Evolutionary conservation across 257 asterid genomes (phyloP).

Genomic region (Lycium ferocissimum): DNA sequence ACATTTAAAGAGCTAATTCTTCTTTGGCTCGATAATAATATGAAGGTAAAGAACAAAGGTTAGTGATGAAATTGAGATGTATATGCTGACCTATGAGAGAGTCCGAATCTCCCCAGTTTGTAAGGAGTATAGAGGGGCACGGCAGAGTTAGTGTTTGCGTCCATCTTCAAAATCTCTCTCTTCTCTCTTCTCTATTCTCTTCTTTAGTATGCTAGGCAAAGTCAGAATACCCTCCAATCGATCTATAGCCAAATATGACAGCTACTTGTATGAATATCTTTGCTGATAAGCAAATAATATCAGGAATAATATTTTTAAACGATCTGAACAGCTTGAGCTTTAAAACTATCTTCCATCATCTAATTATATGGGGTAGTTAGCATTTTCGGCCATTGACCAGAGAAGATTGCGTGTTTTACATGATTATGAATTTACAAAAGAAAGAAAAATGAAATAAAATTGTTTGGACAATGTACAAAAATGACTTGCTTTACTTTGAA

Average conservation of each 20-base stretch:
- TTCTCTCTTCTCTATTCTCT: no score
- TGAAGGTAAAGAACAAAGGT: background rate
- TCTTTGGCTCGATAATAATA: background rate
- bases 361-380: background rate
- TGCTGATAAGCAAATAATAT: no score
- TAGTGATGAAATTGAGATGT: background rate
- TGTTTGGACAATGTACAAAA: no score
- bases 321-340: no score
- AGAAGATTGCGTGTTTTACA: background rate
- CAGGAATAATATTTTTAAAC: no score
- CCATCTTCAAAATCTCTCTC: conserved; percentile 26
- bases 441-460: no score
- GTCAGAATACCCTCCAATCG: background rate
- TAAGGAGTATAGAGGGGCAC: background rate
- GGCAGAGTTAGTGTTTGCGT: background rate
- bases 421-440: no score
- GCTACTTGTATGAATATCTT: background rate
- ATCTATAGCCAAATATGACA: background rate
- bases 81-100: conserved; percentile 17
- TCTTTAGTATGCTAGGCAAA: background rate
- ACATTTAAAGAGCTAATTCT: background rate
- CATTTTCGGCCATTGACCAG: background rate
- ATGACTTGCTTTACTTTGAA: no score
- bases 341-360: background rate
- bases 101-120: background rate